Percentiles rank a stretch among this genome's conserved stretches.
These are phyloP conservation scores for Pichia sp. DNA, from an alignment of 1,139 yeast species.

Conservation along the genomic window DNA sequence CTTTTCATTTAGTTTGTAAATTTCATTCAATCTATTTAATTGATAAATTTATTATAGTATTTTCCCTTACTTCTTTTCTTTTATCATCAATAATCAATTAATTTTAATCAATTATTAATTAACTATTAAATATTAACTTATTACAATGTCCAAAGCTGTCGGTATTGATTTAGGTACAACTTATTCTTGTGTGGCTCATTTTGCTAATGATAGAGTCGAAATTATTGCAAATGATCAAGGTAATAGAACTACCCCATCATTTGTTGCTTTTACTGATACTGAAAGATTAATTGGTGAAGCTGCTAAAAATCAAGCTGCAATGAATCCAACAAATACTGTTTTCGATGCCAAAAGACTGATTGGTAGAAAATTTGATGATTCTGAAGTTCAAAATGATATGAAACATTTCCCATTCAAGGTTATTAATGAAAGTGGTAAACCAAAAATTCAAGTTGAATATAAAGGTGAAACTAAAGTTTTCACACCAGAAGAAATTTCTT, in stretches of 20 bases:
- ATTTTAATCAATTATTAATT: no score
- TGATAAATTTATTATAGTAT: no score
- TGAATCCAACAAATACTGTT: slow-evolving; percentile 72
- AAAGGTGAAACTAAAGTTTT: slow-evolving; percentile 66
- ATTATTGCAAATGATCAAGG: slow-evolving; percentile 94
- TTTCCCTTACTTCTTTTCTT: neutral
- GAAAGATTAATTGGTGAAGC: slow-evolving; percentile 93
- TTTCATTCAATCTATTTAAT: no score
- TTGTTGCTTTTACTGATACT: slow-evolving; percentile 77
- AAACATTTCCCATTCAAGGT: slow-evolving; percentile 78
- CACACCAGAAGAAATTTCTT: slow-evolving; percentile 87
- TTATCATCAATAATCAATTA: neutral
- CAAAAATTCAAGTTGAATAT: slow-evolving; percentile 69
- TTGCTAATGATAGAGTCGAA: slow-evolving; percentile 67
- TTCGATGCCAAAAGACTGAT: slow-evolving; percentile 85
- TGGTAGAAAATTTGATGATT: slow-evolving; percentile 71
- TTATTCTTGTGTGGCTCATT: slow-evolving; percentile 77
- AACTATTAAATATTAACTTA: neutral
- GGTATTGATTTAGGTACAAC: slow-evolving; percentile 87
- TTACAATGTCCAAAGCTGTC: slow-evolving; percentile 56
- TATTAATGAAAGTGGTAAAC: slow-evolving; percentile 66
- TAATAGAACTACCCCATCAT: slow-evolving; percentile 89
- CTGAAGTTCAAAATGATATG: slow-evolving; percentile 72
- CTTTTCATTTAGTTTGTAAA: no score
- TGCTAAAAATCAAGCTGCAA: slow-evolving; percentile 88